phyloP scores from a whole-genome alignment of 495 filamentous ascomycete species.

The Bryoglossum gracile region DNA sequence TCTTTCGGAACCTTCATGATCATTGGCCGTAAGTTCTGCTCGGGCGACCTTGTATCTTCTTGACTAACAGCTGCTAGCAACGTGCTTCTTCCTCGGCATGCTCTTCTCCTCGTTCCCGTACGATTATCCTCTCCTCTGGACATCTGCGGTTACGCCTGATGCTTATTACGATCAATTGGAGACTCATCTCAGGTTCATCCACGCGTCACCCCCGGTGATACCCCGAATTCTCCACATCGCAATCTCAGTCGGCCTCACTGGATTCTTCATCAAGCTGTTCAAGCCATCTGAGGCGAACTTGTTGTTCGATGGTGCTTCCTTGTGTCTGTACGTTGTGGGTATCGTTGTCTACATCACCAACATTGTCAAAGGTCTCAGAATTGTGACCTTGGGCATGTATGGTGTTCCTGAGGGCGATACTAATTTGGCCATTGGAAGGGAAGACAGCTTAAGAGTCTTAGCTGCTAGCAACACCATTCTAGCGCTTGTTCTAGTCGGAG shows the following conservation, averaged over 20 bases:
- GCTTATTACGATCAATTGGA: slow-evolving; percentile 76
- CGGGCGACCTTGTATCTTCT: background rate
- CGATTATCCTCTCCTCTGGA: slow-evolving; percentile 97
- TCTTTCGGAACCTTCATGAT: slow-evolving; percentile 93
- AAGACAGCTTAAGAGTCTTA: slow-evolving; percentile 84
- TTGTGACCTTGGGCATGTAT: slow-evolving; percentile 54
- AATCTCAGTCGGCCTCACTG: slow-evolving; percentile 77
- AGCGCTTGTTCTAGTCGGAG: slow-evolving; percentile 82
- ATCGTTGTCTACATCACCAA: slow-evolving; percentile 89
- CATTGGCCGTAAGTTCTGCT: slow-evolving; percentile 69
- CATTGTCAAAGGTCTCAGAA: slow-evolving; percentile 84
- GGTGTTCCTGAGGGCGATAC: slow-evolving; percentile 41
- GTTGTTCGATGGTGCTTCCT: slow-evolving; percentile 88
- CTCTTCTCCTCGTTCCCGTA: slow-evolving; percentile 96
- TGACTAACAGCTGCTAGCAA: slow-evolving; percentile 15
- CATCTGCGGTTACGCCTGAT: slow-evolving; percentile 50
- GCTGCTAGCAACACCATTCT: slow-evolving; percentile 95
- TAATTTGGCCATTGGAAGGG: slow-evolving; percentile 53
- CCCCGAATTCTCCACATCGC: slow-evolving; percentile 89
- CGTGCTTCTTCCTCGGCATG: slow-evolving; percentile 86
- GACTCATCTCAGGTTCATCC: slow-evolving; percentile 76
- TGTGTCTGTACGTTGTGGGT: slow-evolving; percentile 88
- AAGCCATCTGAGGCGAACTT: slow-evolving; percentile 84
- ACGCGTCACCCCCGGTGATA: slow-evolving; percentile 83
- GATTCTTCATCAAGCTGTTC: slow-evolving; percentile 92